These are phyloP conservation scores for Arbutus unedo DNA, from an alignment of 148 eudicot genomes.

Conservation along the genomic window DNA sequence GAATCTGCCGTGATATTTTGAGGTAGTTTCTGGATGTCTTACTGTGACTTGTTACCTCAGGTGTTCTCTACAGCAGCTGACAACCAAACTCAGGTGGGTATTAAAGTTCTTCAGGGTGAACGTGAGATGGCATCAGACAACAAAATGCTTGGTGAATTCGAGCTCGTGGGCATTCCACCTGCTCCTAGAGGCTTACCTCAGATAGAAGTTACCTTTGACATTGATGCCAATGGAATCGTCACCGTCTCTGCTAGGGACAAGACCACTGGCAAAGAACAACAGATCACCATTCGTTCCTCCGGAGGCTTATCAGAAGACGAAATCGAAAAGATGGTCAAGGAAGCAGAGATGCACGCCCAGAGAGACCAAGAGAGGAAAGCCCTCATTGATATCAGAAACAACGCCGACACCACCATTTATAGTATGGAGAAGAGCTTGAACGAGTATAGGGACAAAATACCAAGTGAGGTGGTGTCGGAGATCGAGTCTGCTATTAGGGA, in stretches of 20 bases:
- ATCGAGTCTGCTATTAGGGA: constrained; percentile 67
- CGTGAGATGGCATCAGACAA: constrained; percentile 97
- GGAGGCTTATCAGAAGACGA: constrained; percentile 90
- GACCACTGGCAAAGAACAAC: constrained; percentile 80
- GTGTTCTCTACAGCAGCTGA: constrained; percentile 97
- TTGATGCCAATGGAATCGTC: constrained; percentile 92
- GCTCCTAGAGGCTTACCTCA: constrained; percentile 96
- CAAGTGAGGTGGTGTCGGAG: constrained; percentile 64
- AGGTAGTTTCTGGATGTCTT: not conserved
- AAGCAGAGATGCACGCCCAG: constrained; percentile 84
- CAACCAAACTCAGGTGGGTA: constrained; percentile 95
- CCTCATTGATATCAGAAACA: constrained; percentile 70
- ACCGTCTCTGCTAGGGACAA: constrained; percentile 95
- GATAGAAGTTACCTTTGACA: constrained; percentile 93
- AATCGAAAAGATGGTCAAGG: constrained; percentile 85
- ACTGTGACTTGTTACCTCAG: constrained; percentile 32
- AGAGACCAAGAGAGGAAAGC: constrained; percentile 76
- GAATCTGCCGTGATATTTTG: not conserved
- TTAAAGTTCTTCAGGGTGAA: constrained; percentile 91
- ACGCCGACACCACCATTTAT: constrained; percentile 80
- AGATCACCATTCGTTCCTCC: constrained; percentile 88
- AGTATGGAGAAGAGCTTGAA: constrained; percentile 73
- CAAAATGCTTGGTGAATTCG: constrained; percentile 84
- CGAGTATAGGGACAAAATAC: constrained; percentile 79
- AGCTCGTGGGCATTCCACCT: constrained; percentile 89